These are phyloP conservation scores for Leccinum fibrillosum DNA, from an alignment of 768 basidiomycete species.

Conservation along the genomic window DNA sequence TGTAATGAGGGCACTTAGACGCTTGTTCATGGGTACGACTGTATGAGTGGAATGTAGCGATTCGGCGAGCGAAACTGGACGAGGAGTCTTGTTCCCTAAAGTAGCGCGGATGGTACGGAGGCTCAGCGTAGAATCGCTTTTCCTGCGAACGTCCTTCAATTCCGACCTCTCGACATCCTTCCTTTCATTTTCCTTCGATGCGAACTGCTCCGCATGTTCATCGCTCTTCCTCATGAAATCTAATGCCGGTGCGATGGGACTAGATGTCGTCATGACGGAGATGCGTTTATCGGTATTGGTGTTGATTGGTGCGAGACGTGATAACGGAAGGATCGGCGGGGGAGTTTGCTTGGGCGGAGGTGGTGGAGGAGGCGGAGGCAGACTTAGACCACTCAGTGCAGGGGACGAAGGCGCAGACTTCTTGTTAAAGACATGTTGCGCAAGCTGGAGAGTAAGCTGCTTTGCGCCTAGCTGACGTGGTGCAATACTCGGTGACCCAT, in stretches of 20 bases:
- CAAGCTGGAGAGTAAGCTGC: conserved; percentile 40
- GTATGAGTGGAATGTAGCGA: conserved; percentile 74
- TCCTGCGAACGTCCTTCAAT: conserved; percentile 71
- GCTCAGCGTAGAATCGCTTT: conserved; percentile 81
- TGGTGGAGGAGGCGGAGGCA: conserved; percentile 35
- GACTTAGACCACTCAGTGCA: conserved; percentile 27
- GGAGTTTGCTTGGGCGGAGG: conserved; percentile 38
- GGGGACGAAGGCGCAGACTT: conserved; percentile 34
- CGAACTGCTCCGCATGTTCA: conserved; percentile 26
- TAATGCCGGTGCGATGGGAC: conserved; percentile 58
- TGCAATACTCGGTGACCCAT: conserved; percentile 7
- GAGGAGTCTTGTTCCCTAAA: conserved; percentile 49
- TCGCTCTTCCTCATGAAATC: conserved; percentile 47
- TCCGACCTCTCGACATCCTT: conserved; percentile 36
- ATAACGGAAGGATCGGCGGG: conserved; percentile 15
- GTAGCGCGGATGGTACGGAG: conserved; percentile 65
- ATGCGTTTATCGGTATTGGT: conserved; percentile 37
- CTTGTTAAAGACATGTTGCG: conserved; percentile 47
- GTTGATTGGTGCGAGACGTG: conserved; percentile 22
- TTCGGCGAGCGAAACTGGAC: conserved; percentile 77
- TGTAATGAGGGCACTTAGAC: conserved; percentile 63
- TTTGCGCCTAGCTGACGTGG: conserved; percentile 28
- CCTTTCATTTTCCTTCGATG: conserved; percentile 24
- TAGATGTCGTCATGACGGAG: conserved; percentile 51
- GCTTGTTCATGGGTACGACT: conserved; percentile 61